Base-by-base conservation (phyloP, 805 yeast genomes). In the Kuraishia capsulata region DNA sequence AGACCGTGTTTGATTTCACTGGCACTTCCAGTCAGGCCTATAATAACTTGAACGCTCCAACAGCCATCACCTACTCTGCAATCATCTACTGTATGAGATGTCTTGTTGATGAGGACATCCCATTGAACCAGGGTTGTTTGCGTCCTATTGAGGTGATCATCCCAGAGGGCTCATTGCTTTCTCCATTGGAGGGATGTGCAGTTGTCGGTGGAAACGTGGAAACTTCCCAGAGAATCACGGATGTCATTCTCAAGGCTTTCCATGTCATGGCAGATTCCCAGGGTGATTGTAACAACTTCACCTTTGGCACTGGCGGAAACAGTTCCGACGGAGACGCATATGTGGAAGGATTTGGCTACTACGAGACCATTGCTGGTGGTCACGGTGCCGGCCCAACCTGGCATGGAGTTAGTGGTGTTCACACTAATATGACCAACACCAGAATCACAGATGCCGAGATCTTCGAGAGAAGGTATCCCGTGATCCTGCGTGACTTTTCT, bases 171-270 rank as follows among this genome's bases (percentile, higher is more conserved):
- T 73, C 82, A 3, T 60, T 83, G 13, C 62, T 92, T 11, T 71
- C 81, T 20, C 97, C 97, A 2, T 21, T 73, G 79, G 71, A 71
- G 29, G 90, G 84, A 13, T 90, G 94, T 35, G 98, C 97, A 2
- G 95, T 87, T 28, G 97, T 90, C 16, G 92, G 89, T 33, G 96
- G 96, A 6, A 90, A 90, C 56, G 97, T 90, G 5, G 82, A 89
- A 61, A 90, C 97, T 1, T 82, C 96, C 1, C 97, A 92, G 59
- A 71, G 97, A 49, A 78, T 92, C 35, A 88, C 95, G 0, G 97
- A 89, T 59, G 90, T 84, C 2, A 75, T 92, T 30, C 66, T 90
- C 51, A 81, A 80, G 50, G 92, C 97, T 0, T 88, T 92, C 56
- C 70, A 74, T 43, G 87, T 88, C 4, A 83, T 87, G 65, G 97